A percentile compares a stretch with the other conserved stretches of the same genome.
Evolutionary conservation across 2,329 filamentous ascomycete species (phyloP).

Genomic region (Trematosphaeria pertusa): DNA sequence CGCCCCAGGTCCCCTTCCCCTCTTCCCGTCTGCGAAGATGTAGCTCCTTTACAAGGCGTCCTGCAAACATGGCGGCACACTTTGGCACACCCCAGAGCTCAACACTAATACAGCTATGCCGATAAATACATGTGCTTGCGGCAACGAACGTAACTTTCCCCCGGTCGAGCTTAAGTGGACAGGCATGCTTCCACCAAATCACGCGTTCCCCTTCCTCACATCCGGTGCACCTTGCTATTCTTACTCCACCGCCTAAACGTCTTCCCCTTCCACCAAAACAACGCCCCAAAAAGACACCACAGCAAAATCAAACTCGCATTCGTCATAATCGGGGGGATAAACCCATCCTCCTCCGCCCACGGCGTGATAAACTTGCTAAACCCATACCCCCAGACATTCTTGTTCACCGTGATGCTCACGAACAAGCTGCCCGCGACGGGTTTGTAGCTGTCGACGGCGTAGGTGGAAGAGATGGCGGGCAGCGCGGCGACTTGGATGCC

Average conservation of each 20-base stretch:
- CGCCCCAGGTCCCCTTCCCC: no score
- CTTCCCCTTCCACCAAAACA: constrained; percentile 67
- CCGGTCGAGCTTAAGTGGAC: no score
- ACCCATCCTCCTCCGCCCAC: constrained; percentile 59
- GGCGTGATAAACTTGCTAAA: constrained; percentile 63
- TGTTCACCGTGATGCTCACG: constrained; percentile 68
- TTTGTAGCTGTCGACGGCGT: constrained; percentile 70
- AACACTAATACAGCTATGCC: no score
- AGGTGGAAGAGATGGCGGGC: constrained; percentile 65
- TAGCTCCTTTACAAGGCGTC: no score
- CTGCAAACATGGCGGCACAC: no score
- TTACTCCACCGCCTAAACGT: constrained; percentile 63
- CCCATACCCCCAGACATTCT: constrained; percentile 69
- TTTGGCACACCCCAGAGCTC: no score
- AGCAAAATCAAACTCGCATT: constrained; percentile 62
- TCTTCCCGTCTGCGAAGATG: no score
- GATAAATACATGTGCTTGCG: no score
- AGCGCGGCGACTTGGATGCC: constrained; percentile 67
- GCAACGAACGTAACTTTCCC: no score
- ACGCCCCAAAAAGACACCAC: constrained; percentile 61
- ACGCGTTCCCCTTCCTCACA: no score
- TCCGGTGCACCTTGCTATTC: constrained; percentile 62
- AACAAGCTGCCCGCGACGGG: constrained; percentile 66
- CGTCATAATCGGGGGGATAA: constrained; percentile 65
- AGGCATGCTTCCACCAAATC: no score